Percentiles rank a stretch among this genome's conserved stretches.
phyloP scores from a whole-genome alignment of 148 eudicot genomes.

The Fallopia convolvulus region DNA sequence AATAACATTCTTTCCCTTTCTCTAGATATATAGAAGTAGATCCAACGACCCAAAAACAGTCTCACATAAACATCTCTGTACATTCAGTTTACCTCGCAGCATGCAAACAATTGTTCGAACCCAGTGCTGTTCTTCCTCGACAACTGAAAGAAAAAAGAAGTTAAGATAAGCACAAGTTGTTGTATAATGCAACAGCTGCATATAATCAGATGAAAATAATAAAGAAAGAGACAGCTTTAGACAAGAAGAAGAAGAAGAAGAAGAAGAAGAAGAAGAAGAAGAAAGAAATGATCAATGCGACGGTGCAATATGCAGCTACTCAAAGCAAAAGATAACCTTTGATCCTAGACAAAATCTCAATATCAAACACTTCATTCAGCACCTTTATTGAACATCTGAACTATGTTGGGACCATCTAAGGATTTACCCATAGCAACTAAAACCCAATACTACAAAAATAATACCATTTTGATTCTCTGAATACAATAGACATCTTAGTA shows the following conservation, averaged over 20 bases:
- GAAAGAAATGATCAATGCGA: not conserved
- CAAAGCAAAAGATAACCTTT: not conserved
- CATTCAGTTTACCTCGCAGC: constrained; percentile 1
- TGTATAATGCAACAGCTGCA: not conserved
- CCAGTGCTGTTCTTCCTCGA: not conserved
- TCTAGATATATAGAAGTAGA: not conserved
- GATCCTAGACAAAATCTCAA: too few species aligned
- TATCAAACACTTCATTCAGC: not conserved
- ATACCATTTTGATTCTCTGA: not conserved
- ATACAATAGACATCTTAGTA: not conserved
- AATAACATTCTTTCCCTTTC: not conserved
- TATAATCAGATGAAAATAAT: not conserved
- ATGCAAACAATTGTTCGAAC: not conserved
- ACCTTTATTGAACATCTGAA: too few species aligned
- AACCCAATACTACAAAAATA: too few species aligned
- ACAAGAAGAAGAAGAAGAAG: not conserved
- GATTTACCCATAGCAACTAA: not conserved
- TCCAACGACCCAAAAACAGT: not conserved
- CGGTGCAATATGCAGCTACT: not conserved
- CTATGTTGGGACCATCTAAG: not conserved
- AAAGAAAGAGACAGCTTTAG: not conserved
- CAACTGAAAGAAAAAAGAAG: not conserved
- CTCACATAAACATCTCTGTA: not conserved
- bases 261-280: not conserved
- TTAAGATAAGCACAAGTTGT: not conserved